These are phyloP conservation scores for Penstemon davidsonii DNA, from an alignment of 257 asterid genomes.

Conservation along the genomic window DNA sequence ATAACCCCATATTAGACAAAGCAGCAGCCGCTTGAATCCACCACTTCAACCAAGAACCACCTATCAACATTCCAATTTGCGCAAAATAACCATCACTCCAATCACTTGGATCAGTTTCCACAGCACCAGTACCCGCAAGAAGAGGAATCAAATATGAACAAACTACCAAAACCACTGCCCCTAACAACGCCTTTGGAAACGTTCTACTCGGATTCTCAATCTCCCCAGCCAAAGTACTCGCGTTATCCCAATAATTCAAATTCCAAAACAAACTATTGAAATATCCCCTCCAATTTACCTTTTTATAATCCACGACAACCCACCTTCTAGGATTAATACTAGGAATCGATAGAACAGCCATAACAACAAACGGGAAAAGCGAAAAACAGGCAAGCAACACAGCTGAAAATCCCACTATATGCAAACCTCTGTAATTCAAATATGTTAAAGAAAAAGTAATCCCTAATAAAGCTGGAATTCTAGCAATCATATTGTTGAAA, in stretches of 20 bases:
- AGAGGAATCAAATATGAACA: constrained; percentile 72
- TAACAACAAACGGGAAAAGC: constrained; percentile 61
- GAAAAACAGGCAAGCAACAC: constrained; percentile 75
- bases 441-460: constrained; percentile 65
- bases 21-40: constrained; percentile 95
- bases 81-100: constrained; percentile 97
- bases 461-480: constrained; percentile 71
- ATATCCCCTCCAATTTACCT: constrained; percentile 69
- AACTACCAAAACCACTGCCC: constrained; percentile 69
- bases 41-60: constrained; percentile 91
- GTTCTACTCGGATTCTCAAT: constrained; percentile 69
- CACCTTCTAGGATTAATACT: constrained; percentile 59
- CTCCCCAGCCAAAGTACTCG: constrained; percentile 88
- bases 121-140: constrained; percentile 80
- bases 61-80: constrained; percentile 70
- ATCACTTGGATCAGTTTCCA: constrained; percentile 54
- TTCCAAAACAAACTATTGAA: constrained; percentile 88
- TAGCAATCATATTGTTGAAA: constrained; percentile 42
- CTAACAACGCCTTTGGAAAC: constrained; percentile 64
- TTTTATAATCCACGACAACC: constrained; percentile 54
- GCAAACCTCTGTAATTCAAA: constrained; percentile 72
- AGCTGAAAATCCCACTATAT: constrained; percentile 76
- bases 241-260: constrained; percentile 86
- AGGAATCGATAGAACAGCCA: constrained; percentile 65
- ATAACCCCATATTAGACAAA: constrained; percentile 84